Base-by-base conservation (phyloP, 768 basidiomycete genomes). In the Porphyrellus cyaneotinctus region DNA sequence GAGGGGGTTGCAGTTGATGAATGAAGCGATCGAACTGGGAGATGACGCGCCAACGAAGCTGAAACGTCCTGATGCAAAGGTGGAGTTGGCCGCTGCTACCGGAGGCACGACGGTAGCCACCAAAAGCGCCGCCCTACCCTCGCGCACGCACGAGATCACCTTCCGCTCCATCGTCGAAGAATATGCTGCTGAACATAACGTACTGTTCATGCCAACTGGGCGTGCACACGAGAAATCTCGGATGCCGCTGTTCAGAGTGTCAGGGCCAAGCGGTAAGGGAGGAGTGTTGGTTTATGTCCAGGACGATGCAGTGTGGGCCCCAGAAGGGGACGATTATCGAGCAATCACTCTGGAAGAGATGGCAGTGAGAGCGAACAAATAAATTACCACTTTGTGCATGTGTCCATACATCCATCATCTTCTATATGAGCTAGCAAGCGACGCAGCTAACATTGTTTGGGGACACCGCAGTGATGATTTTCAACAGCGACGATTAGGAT, bases 101-200 rank as follows among this genome's bases (percentile, higher is more conserved):
- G 59, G 71, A 13, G 67, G 73, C 10, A 36, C 43, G 65, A 59
- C 57, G 20, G 57, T 63, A 54, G 57, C 63, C 24, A 64, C 72
- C 1, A 69, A 71, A 48, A 64, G 71, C 24, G 75, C 74, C 47
- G 57, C 61, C 10, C 23, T 63, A 10, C 77, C 85, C 1, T 70
- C 81, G 9, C 79, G 83, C 26, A 72, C 80, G 3, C 80, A 87
- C 47, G 95, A 97, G 65, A 85, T 97, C 60, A 95, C 93, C 2
- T 98, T 98, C 81, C 80, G 88, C 17, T 80, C 88, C 6, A 87
- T 98, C 51, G 95, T 94, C 46, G 97, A 98, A 69, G 95, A 97
- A 24, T 86, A 77, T 63, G 90, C 89, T 3, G 83, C 91, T 2
- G 73, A 83, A 18, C 85, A 92, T 67, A 91, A 98, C 70, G 72